Conservation (phyloP, 345 rosid species). For the Brassica nigra region DNA sequence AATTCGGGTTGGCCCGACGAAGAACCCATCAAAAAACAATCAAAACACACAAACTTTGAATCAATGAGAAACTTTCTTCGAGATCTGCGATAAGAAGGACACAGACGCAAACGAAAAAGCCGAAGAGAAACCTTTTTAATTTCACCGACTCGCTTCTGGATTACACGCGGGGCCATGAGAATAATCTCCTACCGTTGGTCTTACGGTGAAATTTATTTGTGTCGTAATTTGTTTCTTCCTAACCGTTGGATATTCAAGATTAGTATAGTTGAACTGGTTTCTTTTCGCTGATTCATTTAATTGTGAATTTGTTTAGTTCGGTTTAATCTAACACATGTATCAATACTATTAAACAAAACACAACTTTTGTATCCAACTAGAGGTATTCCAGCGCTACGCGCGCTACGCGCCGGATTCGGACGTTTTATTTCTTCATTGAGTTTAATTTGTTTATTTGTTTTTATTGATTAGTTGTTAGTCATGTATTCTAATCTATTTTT, state of each 20-base stretch:
- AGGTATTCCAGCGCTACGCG: no score
- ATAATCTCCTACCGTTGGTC: background rate
- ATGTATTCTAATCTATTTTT: no score
- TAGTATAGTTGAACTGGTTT: no score
- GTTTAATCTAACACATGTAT: no score
- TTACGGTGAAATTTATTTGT: background rate
- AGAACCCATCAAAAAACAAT: conserved; percentile 49
- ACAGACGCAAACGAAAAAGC: conserved; percentile 15
- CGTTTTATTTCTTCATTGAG: no score
- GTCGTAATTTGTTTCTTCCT: background rate
- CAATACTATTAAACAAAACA: no score
- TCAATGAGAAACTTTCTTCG: conserved; percentile 25
- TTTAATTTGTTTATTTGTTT: no score
- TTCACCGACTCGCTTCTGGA: conserved; percentile 21
- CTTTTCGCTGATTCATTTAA: no score
- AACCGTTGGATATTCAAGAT: background rate
- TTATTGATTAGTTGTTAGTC: no score
- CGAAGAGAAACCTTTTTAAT: conserved; percentile 15
- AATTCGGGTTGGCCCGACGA: conserved; percentile 67
- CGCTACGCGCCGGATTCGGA: no score
- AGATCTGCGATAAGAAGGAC: conserved; percentile 29
- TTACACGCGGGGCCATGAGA: background rate
- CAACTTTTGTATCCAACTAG: no score
- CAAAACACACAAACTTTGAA: conserved; percentile 10
- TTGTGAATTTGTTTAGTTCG: no score